Base-by-base conservation (phyloP, 176 grass and related monocot species). In the Luzula sylvatica region DNA sequence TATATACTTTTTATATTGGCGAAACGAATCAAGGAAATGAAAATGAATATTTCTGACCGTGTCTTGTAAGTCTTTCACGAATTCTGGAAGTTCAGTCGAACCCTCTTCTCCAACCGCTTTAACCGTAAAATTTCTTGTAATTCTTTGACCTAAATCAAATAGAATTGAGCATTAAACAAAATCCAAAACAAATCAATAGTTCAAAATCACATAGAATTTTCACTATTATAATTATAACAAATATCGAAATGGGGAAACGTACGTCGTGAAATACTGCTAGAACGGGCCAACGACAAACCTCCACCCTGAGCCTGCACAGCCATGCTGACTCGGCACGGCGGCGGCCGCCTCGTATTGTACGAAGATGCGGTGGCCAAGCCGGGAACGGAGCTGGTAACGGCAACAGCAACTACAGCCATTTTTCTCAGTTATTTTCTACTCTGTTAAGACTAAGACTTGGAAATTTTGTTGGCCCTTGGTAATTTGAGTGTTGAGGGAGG, bases 41-140 rank as follows among this genome's bases (percentile, higher is more conserved):
- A 29, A n/a, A 58, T 17, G 42, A 3, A 20, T 42, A 68, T 62
- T 28, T 28, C 73, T 55, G 74, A 94, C 88, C 83, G 69, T 66
- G 39, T 78, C 75, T 72, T 80, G 79, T n/a, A 66, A 65, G 0
- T 55, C 42, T 20, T 46, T 75, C 30, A 87, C 59, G 40, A 69
- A 15, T 55, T 83, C 82, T 22, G 75, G 72, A 51, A 71, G 8
- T 69, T 94, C 87, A 8, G 74, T 62, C 26, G 64, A 56, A 45
- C 26, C 45, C 67, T 94, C 78, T 4, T 69, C 60, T 20, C 69
- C 40, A 35, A 77, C 47, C 8, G 78, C 82, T 11, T 68, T 74
- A 4, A 59, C 28, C 25, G 38, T 48, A 20, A 77, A 54, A 75
- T 50, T 40, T 18, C 70, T 66, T 45, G 57, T 20, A 3, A 21